These are phyloP conservation scores for Chrysopogon serrulatus DNA, from an alignment of 176 grass and related monocot genomes.

Conservation along the genomic window DNA sequence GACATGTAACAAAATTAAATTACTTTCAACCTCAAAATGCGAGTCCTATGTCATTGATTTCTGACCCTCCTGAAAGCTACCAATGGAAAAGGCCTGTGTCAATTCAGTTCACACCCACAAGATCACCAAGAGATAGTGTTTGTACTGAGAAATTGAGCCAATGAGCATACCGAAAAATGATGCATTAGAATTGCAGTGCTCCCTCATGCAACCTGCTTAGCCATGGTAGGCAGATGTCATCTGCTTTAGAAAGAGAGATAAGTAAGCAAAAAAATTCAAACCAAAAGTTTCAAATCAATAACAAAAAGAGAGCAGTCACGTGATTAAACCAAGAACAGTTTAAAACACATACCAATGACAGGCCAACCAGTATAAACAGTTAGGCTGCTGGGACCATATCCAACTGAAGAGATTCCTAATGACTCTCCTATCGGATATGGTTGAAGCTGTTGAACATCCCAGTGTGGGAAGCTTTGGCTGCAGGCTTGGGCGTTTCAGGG, in stretches of 20 bases:
- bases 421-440: constrained; percentile 47
- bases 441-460: constrained; percentile 65
- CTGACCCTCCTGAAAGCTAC: constrained; percentile 1
- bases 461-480: constrained; percentile 35
- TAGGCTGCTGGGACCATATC: background rate
- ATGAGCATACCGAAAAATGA: background rate
- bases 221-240: background rate
- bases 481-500: constrained; percentile 50
- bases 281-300: background rate
- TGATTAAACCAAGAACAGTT: background rate
- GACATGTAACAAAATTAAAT: background rate
- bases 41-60: background rate
- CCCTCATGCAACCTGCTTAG: background rate
- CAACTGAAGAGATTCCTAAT: background rate
- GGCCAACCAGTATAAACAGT: background rate
- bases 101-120: background rate
- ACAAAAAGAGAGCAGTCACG: background rate
- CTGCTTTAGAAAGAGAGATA: background rate
- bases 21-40: background rate
- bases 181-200: background rate
- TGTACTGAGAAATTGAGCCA: background rate
- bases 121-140: background rate
- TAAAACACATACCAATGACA: background rate
- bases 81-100: background rate
- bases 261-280: background rate